Evolutionary conservation across 1,139 yeast species (phyloP).

Genomic region (Yamadazyma atlantica): DNA sequence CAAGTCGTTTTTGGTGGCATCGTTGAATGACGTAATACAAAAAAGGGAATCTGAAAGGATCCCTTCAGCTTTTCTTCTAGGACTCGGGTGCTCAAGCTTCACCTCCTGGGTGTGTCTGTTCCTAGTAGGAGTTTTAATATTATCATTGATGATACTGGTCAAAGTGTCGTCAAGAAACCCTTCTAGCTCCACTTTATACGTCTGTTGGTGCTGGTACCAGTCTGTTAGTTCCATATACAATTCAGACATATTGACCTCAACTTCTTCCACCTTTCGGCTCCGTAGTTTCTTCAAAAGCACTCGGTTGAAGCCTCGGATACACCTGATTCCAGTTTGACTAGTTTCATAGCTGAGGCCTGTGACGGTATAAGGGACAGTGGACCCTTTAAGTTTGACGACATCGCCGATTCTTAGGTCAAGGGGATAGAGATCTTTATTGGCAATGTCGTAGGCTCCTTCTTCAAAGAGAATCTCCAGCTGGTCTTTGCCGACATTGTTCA

Average conservation of each 20-base stretch:
- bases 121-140: constrained; percentile 15
- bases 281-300: constrained; percentile 28
- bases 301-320: constrained; percentile 60
- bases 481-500: constrained; percentile 20
- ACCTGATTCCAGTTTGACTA: constrained; percentile 29
- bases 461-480: constrained; percentile 32
- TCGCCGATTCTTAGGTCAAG: constrained; percentile 42
- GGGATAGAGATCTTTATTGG: constrained; percentile 28
- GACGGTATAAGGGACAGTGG: constrained; percentile 28
- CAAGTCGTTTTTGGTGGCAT: constrained; percentile 35
- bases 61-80: constrained; percentile 5
- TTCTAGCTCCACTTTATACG: constrained; percentile 11
- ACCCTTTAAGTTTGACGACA: constrained; percentile 18
- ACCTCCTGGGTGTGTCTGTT: constrained; percentile 14
- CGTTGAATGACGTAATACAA: constrained; percentile 39
- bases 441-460: constrained; percentile 31
- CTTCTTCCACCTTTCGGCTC: constrained; percentile 11
- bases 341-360: constrained; percentile 38
- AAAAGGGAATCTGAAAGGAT: constrained; percentile 29
- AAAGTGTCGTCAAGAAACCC: constrained; percentile 7
- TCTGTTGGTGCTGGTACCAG: constrained; percentile 43
- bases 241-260: constrained; percentile 17
- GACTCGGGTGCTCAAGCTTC: constrained; percentile 3
- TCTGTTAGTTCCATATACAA: constrained; percentile 39
- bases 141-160: constrained; percentile 9